Conservation (phyloP, 352 stramenopile species). For the Aphanomyces euteiches region DNA sequence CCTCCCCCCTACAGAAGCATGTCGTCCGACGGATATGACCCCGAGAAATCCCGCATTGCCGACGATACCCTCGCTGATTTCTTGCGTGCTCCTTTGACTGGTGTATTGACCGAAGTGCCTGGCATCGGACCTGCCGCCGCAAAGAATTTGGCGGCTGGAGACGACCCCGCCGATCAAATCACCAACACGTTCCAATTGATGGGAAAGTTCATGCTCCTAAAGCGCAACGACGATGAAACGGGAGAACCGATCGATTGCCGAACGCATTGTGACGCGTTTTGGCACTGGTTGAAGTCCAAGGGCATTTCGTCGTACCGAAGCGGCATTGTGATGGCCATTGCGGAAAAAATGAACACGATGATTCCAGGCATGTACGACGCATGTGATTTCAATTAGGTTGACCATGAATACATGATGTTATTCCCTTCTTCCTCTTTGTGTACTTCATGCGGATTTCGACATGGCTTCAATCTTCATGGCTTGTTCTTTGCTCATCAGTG, state of each 20-base stretch:
- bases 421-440: too few relatives aligned
- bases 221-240: slow-evolving; percentile 85
- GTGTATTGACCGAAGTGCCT: slow-evolving; percentile 92
- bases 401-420: background rate
- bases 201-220: slow-evolving; percentile 89
- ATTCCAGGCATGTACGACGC: slow-evolving; percentile 96
- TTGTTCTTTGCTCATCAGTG: slow-evolving; percentile 49
- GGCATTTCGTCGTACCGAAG: slow-evolving; percentile 93
- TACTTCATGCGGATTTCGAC: slow-evolving; percentile 21
- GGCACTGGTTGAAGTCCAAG: slow-evolving; percentile 94
- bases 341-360: slow-evolving; percentile 96
- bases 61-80: slow-evolving; percentile 91
- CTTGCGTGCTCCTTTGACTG: slow-evolving; percentile 85
- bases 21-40: slow-evolving; percentile 87
- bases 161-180: slow-evolving; percentile 82
- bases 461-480: slow-evolving; percentile 44
- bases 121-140: slow-evolving; percentile 91
- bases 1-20: slow-evolving; percentile 20
- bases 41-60: slow-evolving; percentile 87
- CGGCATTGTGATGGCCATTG: slow-evolving; percentile 96
- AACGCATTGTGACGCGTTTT: slow-evolving; percentile 96
- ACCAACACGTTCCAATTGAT: slow-evolving; percentile 98
- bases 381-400: slow-evolving; percentile 87
- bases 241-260: slow-evolving; percentile 89
- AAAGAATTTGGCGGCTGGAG: slow-evolving; percentile 73